Base-by-base conservation (phyloP, 148 eudicot species). In the Vaccinium macrocarpon region DNA sequence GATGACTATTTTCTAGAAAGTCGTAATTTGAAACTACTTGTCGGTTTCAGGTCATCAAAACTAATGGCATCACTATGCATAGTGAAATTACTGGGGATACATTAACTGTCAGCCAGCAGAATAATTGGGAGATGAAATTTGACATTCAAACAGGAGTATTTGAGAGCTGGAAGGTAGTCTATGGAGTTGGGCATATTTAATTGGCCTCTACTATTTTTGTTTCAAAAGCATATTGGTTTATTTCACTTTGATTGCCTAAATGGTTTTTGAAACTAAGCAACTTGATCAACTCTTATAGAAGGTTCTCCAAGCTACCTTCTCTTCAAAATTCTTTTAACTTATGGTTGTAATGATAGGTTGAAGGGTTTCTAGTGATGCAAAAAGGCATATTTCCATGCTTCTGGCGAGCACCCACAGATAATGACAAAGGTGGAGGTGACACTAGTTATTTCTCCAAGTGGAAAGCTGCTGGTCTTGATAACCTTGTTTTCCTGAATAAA, bases 331-430 rank as follows among this genome's bases (percentile, higher is more conserved):
- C 66, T 84, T 25, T 59, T 25, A 38, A 62, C 15, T 21, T 50
- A 50, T 42, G 25, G 35, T 82, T 49, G 81, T 55, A 82, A 85
- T 84, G 76, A 79, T 87, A 94, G 99, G 96, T 96, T 56, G 80
- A 87, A 84, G 99, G 96, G 87, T 81, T 88, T 87, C 73, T 68
- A 10, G 91, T 92, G 79, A 92, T 96, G 95, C 86, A 87, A 83
- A 89, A 84, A 82, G 97, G 98, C 74, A 87, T 95, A 80, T 35
- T 87, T 59, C 99, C 99, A 78, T 95, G 98, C 95, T 93, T 95
- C 84, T 96, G 99, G 99, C 89, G 99, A 83, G 99, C 98, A 85
- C 98, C 99, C 19, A 96, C 92, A 48, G 99, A 94, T 87, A 96
- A 96, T 86, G 99, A 96, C 89, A 96, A 96, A 83, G 99, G 99